phyloP scores from a whole-genome alignment of 495 filamentous ascomycete species.

The Neurospora tetraspora region DNA sequence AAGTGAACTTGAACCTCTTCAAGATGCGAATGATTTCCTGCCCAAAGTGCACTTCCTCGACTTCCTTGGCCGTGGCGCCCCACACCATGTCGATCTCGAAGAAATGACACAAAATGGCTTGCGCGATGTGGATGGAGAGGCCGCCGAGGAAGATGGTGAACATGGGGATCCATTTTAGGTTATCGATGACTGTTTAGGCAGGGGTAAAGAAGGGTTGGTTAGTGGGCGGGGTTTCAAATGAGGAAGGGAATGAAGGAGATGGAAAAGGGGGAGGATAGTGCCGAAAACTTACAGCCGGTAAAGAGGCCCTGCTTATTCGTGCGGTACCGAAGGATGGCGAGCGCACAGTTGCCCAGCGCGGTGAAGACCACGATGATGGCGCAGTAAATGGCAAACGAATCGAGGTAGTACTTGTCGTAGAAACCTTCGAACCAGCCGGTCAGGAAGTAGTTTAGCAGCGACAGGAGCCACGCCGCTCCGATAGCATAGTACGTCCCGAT shows the following conservation, averaged over 20 bases:
- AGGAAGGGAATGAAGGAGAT: neutral
- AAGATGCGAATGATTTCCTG: constrained; percentile 48
- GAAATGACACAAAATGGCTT: constrained; percentile 51
- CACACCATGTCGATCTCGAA: constrained; percentile 54
- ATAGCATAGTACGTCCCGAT: constrained; percentile 72
- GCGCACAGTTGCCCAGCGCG: constrained; percentile 40
- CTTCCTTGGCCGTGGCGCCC: constrained; percentile 55
- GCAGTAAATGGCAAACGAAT: constrained; percentile 50
- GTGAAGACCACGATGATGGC: constrained; percentile 49
- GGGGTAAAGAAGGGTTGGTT: neutral
- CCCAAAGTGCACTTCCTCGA: constrained; percentile 49
- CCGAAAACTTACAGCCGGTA: constrained; percentile 21
- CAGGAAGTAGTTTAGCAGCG: constrained; percentile 54
- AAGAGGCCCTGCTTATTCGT: constrained; percentile 32
- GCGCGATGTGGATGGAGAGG: constrained; percentile 52
- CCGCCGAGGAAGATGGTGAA: constrained; percentile 54
- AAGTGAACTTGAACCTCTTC: constrained; percentile 49
- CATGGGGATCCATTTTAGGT: constrained; percentile 54
- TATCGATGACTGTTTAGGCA: constrained; percentile 39
- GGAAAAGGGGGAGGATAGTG: neutral
- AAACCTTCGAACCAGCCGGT: constrained; percentile 49
- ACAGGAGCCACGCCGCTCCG: constrained; percentile 54
- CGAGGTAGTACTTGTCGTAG: constrained; percentile 52
- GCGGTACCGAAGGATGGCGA: constrained; percentile 46
- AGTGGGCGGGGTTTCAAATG: neutral